Evolutionary conservation across 257 asterid species (phyloP).

Genomic region (Ocimum tenuiflorum): DNA sequence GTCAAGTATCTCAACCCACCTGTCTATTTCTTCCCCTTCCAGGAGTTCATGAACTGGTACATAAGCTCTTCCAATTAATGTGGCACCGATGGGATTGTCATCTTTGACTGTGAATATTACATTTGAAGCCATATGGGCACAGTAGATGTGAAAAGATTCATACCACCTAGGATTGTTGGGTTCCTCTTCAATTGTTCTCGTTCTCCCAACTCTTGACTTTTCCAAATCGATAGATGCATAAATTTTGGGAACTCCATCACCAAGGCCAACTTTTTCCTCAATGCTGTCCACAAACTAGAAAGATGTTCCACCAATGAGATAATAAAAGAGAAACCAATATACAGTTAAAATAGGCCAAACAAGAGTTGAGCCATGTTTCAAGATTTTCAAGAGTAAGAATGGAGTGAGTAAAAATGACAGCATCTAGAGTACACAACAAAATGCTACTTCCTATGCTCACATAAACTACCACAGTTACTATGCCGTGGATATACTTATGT

Average conservation of each 20-base stretch:
- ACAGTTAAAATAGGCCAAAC: constrained; percentile 2
- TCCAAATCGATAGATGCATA: constrained; percentile 79
- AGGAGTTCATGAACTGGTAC: constrained; percentile 63
- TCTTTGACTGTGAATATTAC: constrained; percentile 83
- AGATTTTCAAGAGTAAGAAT: background rate
- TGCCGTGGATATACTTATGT: background rate
- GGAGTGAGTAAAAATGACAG: background rate
- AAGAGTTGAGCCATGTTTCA: background rate
- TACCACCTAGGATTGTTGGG: constrained; percentile 71
- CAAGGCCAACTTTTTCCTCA: constrained; percentile 76
- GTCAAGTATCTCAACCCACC: constrained; percentile 81
- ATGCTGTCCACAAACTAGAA: constrained; percentile 52
- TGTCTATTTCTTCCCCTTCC: constrained; percentile 76
- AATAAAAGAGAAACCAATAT: background rate
- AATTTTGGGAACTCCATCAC: constrained; percentile 66
- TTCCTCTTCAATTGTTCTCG: constrained; percentile 57
- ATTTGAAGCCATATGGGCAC: constrained; percentile 68
- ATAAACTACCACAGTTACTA: background rate
- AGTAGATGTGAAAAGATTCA: constrained; percentile 83
- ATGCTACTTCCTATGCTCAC: background rate
- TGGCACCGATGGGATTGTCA: constrained; percentile 85
- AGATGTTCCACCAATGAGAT: constrained; percentile 14
- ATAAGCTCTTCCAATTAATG: constrained; percentile 85
- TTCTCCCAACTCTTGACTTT: constrained; percentile 86
- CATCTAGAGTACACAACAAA: background rate